These are phyloP conservation scores for Lanmaoa pseudosensibilis DNA, from an alignment of 768 basidiomycete genomes.

Conservation along the genomic window DNA sequence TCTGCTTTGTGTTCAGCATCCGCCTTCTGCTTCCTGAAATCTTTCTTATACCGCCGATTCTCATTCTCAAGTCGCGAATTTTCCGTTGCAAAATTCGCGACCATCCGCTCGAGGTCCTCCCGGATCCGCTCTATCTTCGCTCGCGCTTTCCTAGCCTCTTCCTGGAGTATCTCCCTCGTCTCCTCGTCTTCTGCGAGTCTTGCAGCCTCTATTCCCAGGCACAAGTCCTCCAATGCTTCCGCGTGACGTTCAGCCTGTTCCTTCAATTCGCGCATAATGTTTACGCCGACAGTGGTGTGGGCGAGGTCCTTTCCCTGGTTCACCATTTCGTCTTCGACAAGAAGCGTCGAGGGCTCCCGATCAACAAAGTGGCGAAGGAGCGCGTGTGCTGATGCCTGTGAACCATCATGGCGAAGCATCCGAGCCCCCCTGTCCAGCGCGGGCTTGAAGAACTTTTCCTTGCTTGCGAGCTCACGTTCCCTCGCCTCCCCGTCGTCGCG, in stretches of 20 bases:
- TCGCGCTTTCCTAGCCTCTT: slow-evolving; percentile 42
- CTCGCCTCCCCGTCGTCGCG: slow-evolving; percentile 37
- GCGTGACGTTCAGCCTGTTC: slow-evolving; percentile 45
- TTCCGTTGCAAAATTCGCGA: slow-evolving; percentile 37
- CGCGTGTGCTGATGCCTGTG: slow-evolving; percentile 40
- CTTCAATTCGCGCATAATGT: slow-evolving; percentile 49
- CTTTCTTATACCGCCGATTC: slow-evolving; percentile 23
- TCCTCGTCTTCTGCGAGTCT: slow-evolving; percentile 45
- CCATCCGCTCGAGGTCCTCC: slow-evolving; percentile 40
- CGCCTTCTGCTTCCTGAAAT: slow-evolving; percentile 20
- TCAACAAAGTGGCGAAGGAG: slow-evolving; percentile 46
- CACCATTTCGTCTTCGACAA: slow-evolving; percentile 58
- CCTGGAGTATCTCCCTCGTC: slow-evolving; percentile 41
- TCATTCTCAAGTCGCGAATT: slow-evolving; percentile 32
- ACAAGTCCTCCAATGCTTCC: slow-evolving; percentile 45
- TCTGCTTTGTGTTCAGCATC: slow-evolving; percentile 19
- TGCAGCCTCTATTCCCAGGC: slow-evolving; percentile 47
- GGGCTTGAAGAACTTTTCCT: slow-evolving; percentile 50
- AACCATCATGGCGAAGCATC: slow-evolving; percentile 44
- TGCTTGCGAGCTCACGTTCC: slow-evolving; percentile 44
- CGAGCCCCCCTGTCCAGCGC: slow-evolving; percentile 48
- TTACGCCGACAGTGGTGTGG: slow-evolving; percentile 52
- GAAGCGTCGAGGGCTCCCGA: slow-evolving; percentile 42
- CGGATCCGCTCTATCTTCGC: slow-evolving; percentile 43
- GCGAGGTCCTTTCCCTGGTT: slow-evolving; percentile 46